Percentiles rank a stretch among this genome's conserved stretches.
Evolutionary conservation across 2,329 filamentous ascomycete genomes (phyloP).

Genomic region (Celoporthe dispersa): DNA sequence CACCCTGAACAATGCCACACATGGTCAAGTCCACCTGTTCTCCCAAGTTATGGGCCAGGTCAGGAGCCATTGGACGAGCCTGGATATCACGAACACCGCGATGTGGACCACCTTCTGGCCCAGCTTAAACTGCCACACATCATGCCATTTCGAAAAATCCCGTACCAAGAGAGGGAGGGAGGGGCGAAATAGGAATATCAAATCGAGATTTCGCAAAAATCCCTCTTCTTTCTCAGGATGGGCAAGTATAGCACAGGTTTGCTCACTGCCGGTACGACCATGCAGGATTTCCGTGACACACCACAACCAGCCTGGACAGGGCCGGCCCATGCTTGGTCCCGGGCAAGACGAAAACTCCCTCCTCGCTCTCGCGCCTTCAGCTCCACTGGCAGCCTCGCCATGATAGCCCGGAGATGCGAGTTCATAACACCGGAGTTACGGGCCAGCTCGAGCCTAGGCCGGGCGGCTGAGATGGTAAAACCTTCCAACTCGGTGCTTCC

Average conservation of each 20-base stretch:
- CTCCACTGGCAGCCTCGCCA: neutral
- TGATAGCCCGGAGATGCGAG: neutral
- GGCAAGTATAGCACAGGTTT: slow-evolving; percentile 22
- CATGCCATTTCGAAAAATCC: slow-evolving; percentile 3
- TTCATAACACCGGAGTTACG: neutral
- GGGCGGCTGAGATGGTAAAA: neutral
- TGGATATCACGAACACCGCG: slow-evolving; percentile 12
- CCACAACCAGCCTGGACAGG: slow-evolving; percentile 10
- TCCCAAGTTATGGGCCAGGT: neutral
- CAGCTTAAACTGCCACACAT: slow-evolving; percentile 11
- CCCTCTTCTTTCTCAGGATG: slow-evolving; percentile 8
- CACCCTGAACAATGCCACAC: slow-evolving; percentile 13
- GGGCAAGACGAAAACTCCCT: neutral
- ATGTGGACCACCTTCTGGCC: slow-evolving; percentile 17
- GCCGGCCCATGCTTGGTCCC: neutral
- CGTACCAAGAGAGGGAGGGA: neutral
- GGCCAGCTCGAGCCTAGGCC: neutral
- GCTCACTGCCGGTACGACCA: slow-evolving; percentile 11
- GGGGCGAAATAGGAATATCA: neutral
- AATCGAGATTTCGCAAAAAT: neutral
- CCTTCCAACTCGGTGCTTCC: neutral
- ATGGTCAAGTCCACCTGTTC: slow-evolving; percentile 2
- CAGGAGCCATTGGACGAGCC: neutral
- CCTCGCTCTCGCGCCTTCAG: neutral
- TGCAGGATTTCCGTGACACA: slow-evolving; percentile 9